Base-by-base conservation (phyloP, 176 grass and related monocot genomes). In the Tillandsia leiboldiana region DNA sequence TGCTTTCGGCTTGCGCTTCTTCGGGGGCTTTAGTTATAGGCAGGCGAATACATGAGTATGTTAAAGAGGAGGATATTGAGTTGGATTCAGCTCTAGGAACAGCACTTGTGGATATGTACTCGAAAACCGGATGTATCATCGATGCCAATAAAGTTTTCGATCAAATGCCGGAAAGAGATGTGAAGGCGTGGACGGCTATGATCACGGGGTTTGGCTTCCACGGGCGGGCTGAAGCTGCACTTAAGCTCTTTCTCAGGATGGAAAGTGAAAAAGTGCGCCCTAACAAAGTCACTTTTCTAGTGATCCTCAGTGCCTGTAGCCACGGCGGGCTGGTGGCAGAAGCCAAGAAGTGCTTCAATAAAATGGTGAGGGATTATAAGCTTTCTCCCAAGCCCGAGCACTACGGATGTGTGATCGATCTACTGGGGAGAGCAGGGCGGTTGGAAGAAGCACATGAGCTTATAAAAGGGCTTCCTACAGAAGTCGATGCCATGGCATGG, bases 401-500 rank as follows among this genome's bases (percentile, higher is more conserved):
- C 65, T 77, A 77, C 28, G 75, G 75, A 24, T 69, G 75, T 11
- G 15, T 77, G 75, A 26, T 69, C 1, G 65, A 77, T 77, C 66
- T 77, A 8, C 59, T 77, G 50, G 75, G 65, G 0, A 56, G 75
- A 42, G 65, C 75, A 48, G 75, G 75, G 29, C 9, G 49, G 11
- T 17, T 77, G 65, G 65, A 61, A 48, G 65, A 77, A 59, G 75
- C 75, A 26, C 20, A 62, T 11, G 52, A 69, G 65, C 75, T 77
- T 23, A 61, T 77, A 58, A 72, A 23, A 23, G 77, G 70, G 20
- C 52, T 82, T 20, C 50, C 85, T n/a, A 64, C 78, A 15, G 42
- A 64, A 13, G 50, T 65, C 6, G 79, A 85, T 73, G 82, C 76
- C 5, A 66, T 67, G 15, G 76, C 82, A 0, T 82, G 89, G 82